Base-by-base conservation (phyloP, 805 yeast genomes). In the Wickerhamomyces subpelliculosus region DNA sequence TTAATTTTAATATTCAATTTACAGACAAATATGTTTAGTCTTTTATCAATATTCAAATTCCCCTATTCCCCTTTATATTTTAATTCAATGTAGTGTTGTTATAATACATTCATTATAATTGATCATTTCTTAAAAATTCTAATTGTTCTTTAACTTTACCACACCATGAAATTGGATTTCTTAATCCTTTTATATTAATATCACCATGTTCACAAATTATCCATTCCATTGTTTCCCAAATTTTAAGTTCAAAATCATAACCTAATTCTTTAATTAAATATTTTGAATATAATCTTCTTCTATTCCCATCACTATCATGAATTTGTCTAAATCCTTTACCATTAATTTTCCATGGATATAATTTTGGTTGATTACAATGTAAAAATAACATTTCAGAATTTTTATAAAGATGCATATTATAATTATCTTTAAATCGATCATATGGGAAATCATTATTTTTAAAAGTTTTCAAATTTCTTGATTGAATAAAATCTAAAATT, bases 81-180 rank as follows among this genome's bases (percentile, higher is more conserved):
- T n/a, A n/a, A 12, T 10, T 25, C 7, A 12, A 10, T 8, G 27
- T 13, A 25, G 27, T 10, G 27, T 25, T 25, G 9, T 21, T 25
- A 10, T 8, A 5, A 8, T 6, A 25, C 7, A 12, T 25, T 10
- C 5, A 10, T 25, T 25, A 17, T 6, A 16, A 20, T 19, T 29
- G 19, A 32, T 46, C 53, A 3, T 35, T 30, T 30, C 48, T 46
- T 38, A 70, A 55, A 39, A 61, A 68, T 11, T 46, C 55, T 27
- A 65, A 39, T 29, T 69, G 75, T 16, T 49, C 58, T 8, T 39
- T 44, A 8, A 71, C 59, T 36, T 62, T 68, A 11, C 39, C 41
- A 47, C 77, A 71, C 44, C 69, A 49, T 12, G 55, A 41, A 29
- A 57, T 58, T 8, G 70, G 64, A 8, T 61, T 48, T 32, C 54